Conservation (phyloP, 257 asterid genomes). For the Cordia subcordata region DNA sequence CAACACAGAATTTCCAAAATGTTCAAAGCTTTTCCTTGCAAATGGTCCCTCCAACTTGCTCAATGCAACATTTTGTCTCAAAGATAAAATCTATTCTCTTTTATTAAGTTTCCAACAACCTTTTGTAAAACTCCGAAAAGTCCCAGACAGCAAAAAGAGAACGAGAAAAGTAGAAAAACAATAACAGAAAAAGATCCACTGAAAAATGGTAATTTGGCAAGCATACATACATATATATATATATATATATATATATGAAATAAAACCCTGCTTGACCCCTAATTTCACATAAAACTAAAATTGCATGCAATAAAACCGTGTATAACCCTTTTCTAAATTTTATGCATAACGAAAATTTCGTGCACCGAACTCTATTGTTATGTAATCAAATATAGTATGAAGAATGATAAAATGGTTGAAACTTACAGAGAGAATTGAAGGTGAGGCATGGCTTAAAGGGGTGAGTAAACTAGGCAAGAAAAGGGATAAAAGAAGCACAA, state of each 20-base stretch:
- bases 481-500: slow-evolving; percentile 62
- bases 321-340: neutral
- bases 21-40: slow-evolving; percentile 11
- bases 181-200: too few species aligned
- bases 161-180: neutral
- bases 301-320: too few species aligned
- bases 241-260: too few species aligned
- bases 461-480: slow-evolving; percentile 48
- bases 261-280: too few species aligned
- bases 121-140: neutral
- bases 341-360: neutral
- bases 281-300: too few species aligned
- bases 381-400: neutral
- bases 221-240: too few species aligned
- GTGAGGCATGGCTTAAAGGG: slow-evolving; percentile 63
- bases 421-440: slow-evolving; percentile 62
- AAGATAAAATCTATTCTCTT: neutral
- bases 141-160: neutral
- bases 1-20: neutral
- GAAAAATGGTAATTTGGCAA: too few species aligned
- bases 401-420: neutral
- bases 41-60: slow-evolving; percentile 3
- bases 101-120: neutral
- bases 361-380: slow-evolving; percentile 1
- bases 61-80: neutral